phyloP scores from a whole-genome alignment of 1,139 yeast genomes.

The Nakaseomyces delphensis region DNA sequence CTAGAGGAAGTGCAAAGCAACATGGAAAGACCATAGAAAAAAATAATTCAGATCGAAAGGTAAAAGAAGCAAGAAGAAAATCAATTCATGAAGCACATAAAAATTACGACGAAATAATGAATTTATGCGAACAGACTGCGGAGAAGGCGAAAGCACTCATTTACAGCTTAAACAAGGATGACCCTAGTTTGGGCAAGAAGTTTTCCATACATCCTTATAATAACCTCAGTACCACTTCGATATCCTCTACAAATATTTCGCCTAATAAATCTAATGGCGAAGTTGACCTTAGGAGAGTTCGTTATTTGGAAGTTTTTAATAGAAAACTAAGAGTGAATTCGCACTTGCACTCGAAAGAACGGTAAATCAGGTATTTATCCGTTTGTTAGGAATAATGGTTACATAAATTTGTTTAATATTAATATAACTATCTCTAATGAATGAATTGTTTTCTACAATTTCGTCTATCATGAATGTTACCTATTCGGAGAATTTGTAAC shows the following conservation, averaged over 20 bases:
- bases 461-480: background rate
- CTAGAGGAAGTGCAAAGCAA: background rate
- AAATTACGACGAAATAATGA: conserved; percentile 17
- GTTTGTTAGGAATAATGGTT: too few species aligned
- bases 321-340: conserved; percentile 5
- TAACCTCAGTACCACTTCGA: background rate
- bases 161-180: conserved; percentile 12
- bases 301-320: background rate
- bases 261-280: background rate
- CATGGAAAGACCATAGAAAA: background rate
- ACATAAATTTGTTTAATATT: background rate
- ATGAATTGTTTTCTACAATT: background rate
- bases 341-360: background rate
- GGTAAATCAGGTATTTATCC: too few species aligned
- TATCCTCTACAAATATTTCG: background rate
- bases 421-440: background rate
- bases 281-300: background rate
- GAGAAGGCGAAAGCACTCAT: conserved; percentile 22
- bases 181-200: background rate
- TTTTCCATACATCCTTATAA: conserved; percentile 2
- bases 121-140: conserved; percentile 29
- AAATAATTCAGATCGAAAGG: conserved; percentile 4
- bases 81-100: conserved; percentile 8
- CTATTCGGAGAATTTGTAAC: conserved; percentile 26
- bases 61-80: conserved; percentile 2